A percentile compares a stretch with the other conserved stretches of the same genome.
phyloP scores from a whole-genome alignment of 164 flowering plant genomes.

The Tetracentron sinense region DNA sequence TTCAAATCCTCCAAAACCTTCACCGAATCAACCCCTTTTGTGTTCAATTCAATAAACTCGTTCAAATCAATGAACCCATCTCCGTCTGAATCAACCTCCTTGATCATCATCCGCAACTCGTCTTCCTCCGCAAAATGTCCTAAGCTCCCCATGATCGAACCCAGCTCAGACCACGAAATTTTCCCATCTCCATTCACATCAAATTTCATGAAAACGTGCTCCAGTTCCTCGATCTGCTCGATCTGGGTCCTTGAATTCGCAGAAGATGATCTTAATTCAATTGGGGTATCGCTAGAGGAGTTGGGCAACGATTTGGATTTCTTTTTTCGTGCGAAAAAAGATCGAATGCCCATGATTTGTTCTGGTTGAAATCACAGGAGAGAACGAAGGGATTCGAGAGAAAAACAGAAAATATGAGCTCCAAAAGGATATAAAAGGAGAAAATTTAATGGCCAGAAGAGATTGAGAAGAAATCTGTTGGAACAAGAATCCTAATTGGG shows the following conservation, averaged over 20 bases:
- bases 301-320: neutral
- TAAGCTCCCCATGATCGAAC: conserved; percentile 53
- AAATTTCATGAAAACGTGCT: conserved; percentile 63
- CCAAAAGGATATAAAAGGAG: too few relatives aligned
- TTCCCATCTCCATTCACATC: conserved; percentile 83
- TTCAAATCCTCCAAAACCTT: conserved; percentile 38
- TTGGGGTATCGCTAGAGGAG: neutral
- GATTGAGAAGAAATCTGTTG: too few relatives aligned
- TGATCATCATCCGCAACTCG: conserved; percentile 50
- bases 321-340: conserved; percentile 13
- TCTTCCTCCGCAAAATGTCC: conserved; percentile 50
- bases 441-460: too few relatives aligned
- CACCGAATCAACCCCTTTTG: too few relatives aligned
- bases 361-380: neutral
- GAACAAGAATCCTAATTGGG: too few relatives aligned
- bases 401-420: too few relatives aligned
- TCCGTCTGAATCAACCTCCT: too few relatives aligned
- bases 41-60: too few relatives aligned
- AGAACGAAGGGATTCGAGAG: too few relatives aligned
- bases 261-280: neutral
- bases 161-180: conserved; percentile 66
- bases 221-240: conserved; percentile 50
- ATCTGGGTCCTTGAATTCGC: conserved; percentile 5
- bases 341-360: conserved; percentile 15
- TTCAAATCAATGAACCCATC: too few relatives aligned